Percentiles rank a stretch among this genome's conserved stretches.
Evolutionary conservation across 495 filamentous ascomycete species (phyloP).

Genomic region (Amphirosellinia nigrospora): DNA sequence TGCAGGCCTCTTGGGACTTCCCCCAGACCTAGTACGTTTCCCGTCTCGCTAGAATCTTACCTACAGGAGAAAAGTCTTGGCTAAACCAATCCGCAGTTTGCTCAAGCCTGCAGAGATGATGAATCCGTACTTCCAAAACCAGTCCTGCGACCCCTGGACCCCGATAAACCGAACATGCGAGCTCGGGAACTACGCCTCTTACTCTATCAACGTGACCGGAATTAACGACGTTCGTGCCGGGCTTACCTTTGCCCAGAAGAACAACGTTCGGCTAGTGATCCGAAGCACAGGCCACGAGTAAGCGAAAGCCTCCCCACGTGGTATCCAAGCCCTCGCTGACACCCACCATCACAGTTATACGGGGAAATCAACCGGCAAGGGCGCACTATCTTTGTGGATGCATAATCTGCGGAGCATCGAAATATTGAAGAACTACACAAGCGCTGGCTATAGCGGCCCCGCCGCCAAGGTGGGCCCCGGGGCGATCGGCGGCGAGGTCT

Average conservation of each 20-base stretch:
- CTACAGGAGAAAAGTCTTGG: too few relatives aligned
- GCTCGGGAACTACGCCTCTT: conserved; percentile 63
- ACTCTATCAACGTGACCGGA: conserved; percentile 53
- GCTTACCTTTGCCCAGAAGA: conserved; percentile 46
- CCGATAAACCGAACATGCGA: conserved; percentile 47
- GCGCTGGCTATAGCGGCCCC: too few relatives aligned
- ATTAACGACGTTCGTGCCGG: conserved; percentile 40
- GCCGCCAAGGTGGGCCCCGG: too few relatives aligned
- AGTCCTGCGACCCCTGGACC: conserved; percentile 45
- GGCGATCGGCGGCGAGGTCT: too few relatives aligned
- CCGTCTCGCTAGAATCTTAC: too few relatives aligned
- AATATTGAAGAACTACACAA: too few relatives aligned
- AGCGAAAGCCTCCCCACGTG: too few relatives aligned
- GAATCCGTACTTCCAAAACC: conserved; percentile 19
- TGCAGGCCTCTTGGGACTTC: too few relatives aligned
- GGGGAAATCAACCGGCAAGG: conserved; percentile 54
- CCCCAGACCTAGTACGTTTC: too few relatives aligned
- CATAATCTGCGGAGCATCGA: conserved; percentile 58
- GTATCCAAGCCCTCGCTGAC: too few relatives aligned
- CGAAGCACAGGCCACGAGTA: conserved; percentile 56
- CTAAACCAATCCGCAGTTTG: too few relatives aligned
- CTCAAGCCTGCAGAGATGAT: too few relatives aligned
- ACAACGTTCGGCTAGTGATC: conserved; percentile 52
- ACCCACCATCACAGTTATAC: conserved; percentile 24
- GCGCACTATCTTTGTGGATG: conserved; percentile 64